Evolutionary conservation across 306 rosid genomes (phyloP), one percentile per base, ranked within the genome.

Genomic region (Rosa chinensis): DNA sequence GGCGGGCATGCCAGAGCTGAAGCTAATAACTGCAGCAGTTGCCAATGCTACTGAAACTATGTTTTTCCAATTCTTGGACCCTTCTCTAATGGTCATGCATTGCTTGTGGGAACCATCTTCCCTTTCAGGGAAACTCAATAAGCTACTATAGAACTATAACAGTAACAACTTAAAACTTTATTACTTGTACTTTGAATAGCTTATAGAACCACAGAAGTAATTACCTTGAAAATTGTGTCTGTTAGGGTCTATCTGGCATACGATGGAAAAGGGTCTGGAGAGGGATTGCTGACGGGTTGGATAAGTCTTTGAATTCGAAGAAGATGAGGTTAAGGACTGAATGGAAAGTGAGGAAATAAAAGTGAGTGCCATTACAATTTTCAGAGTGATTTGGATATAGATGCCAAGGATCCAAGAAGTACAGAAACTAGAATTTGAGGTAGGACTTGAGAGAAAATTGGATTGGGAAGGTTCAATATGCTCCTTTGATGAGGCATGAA

Each of bases 21-120:
- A 91, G 83, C 91, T 79, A 81, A 92, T 78, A 76, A 88, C 82
- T 39, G 97, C 89, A 0, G 89, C 82, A 23, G 87, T 88, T 2
- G 89, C 93, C 86, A 94, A 23, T 16, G 97, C 89, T 50, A 92
- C 82, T 4, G 97, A 90, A 45, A 85, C 84, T 79, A 88, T 40
- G 75, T 87, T 89, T 10, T 83, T 77, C 94, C 91, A 89, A 64
- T 78, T 83, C 75, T 75, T 87, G 44, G 88, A 73, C 45, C 80
- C 90, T 84, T 84, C 79, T 78, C 45, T n/a, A 10, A 6, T 48
- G 81, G 49, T 56, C 66, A 73, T 47, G 72, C 70, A 71, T 67
- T 77, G 82, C 76, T 69, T 84, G 75, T 79, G 80, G 76, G 81
- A 69, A 85, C 79, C 83, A 40, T 82, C 79, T 85, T 76, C 75